Base-by-base conservation (phyloP, 1,139 yeast genomes). In the Saccharomycopsis crataegensis region DNA sequence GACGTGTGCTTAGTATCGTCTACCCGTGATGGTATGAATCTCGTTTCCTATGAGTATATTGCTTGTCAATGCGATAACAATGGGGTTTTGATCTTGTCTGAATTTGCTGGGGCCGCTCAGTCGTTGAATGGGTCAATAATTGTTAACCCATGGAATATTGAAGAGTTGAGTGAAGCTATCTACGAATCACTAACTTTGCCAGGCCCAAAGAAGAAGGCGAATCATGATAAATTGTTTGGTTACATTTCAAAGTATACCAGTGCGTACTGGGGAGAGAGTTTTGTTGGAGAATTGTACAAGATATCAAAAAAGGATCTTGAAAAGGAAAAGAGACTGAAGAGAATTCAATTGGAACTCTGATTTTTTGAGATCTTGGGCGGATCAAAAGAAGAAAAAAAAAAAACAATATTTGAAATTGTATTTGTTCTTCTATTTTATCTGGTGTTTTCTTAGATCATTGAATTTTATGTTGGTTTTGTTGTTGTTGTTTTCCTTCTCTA, bases 81-180 rank as follows among this genome's bases (percentile, higher is more conserved):
- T 60, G 99, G 99, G 8, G 82, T 89, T 3, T 75, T 93, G 61
- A 86, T 93, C 50, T 71, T 93, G 58, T 84, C 95, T 48, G 99
- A 93, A 69, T 93, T 93, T 71, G 95, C 99, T 0, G 99, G 99
- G 49, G 99, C 99, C n/a, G 98, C 99, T 0, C 99, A 93, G 70
- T 85, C 95, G 0, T 74, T 93, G 59, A 93, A 93, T 65, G 99
- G 99, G 32, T 90, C 96, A 1, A 69, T 93, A 28, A 83, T 93
- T 58, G 96, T 93, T 37, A 93, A 93, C 65, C 99, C 99, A 2
- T 93, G 99, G 99, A 93, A 91, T 67, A 91, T 93, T 16, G 99
- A 94, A 62, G 99, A 94, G 62, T 71, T 93, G 64, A 82, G 96
- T 40, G 86, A 80, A 49, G 86, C 98, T 1, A 86, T 93, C 55